Percentiles rank a stretch among this genome's conserved stretches.
These are phyloP conservation scores for Byssoonygena ceratinophila DNA, from an alignment of 2,329 filamentous ascomycete genomes.

Conservation along the genomic window DNA sequence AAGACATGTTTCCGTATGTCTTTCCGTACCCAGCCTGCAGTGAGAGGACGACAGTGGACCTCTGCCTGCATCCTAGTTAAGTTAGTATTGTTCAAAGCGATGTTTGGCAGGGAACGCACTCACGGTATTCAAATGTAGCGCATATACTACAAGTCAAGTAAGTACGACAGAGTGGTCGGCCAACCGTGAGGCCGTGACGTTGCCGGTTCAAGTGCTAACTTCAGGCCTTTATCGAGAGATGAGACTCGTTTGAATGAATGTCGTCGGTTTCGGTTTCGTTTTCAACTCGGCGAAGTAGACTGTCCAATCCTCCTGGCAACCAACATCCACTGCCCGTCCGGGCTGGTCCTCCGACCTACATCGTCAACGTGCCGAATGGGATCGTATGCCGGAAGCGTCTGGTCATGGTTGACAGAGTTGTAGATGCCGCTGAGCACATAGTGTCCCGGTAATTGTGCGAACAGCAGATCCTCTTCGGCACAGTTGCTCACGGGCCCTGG, in stretches of 20 bases:
- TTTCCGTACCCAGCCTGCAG: too few species aligned
- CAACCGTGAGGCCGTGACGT: neutral
- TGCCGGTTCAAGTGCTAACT: neutral
- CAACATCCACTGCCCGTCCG: conserved; percentile 15
- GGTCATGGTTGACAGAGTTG: conserved; percentile 10
- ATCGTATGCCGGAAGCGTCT: conserved; percentile 13
- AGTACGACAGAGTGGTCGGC: too few species aligned
- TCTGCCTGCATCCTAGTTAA: too few species aligned
- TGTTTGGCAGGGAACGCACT: too few species aligned
- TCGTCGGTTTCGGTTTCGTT: neutral
- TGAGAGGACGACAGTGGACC: neutral
- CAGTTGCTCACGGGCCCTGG: neutral
- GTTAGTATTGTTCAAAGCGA: too few species aligned
- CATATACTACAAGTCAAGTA: too few species aligned
- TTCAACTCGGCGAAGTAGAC: conserved; percentile 3
- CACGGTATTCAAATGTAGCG: too few species aligned
- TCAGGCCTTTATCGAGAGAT: too few species aligned
- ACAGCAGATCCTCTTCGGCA: conserved; percentile 16
- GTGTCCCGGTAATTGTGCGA: conserved; percentile 17
- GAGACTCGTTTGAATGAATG: too few species aligned
- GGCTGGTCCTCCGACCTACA: conserved; percentile 12
- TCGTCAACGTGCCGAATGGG: conserved; percentile 8
- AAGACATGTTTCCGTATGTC: too few species aligned
- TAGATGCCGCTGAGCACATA: conserved; percentile 11
- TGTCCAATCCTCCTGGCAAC: conserved; percentile 9